Evolutionary conservation across 2,329 filamentous ascomycete species (phyloP).

Genomic region (Aspergillus udagawae): DNA sequence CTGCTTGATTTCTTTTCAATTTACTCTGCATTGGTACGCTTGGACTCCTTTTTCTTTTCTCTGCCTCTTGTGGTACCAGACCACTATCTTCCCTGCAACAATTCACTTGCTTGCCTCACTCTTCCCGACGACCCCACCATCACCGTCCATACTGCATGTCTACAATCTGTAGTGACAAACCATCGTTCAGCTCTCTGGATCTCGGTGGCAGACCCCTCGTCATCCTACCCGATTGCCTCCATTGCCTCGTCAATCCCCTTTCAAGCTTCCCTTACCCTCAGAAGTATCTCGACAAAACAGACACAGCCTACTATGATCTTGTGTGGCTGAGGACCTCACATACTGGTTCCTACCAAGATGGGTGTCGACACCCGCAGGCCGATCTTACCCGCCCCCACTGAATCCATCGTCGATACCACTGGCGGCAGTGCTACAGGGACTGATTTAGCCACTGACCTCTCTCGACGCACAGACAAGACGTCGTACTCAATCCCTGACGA

Average conservation of each 20-base stretch:
- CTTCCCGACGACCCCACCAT: neutral
- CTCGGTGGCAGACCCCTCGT: neutral
- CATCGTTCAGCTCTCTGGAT: neutral
- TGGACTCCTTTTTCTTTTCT: neutral
- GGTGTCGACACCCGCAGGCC: conserved; percentile 47
- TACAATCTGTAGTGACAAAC: neutral
- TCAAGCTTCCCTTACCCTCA: conserved; percentile 10
- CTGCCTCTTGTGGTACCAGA: conserved; percentile 5
- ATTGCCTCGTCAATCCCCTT: conserved; percentile 1
- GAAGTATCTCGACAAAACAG: conserved; percentile 1
- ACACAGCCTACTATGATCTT: conserved; percentile 35
- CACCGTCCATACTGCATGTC: neutral
- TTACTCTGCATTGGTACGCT: conserved; percentile 18
- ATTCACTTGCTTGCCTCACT: neutral
- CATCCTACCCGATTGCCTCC: neutral
- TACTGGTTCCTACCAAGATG: conserved; percentile 35
- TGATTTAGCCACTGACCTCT: conserved; percentile 49
- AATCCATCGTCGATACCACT: conserved; percentile 46
- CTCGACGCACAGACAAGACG: conserved; percentile 48
- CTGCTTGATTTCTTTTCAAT: neutral
- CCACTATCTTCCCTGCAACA: conserved; percentile 1
- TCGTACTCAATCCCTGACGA: conserved; percentile 50
- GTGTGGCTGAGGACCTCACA: conserved; percentile 23
- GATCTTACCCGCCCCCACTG: conserved; percentile 48
- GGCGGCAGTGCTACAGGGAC: conserved; percentile 41